Base-by-base conservation (phyloP, 805 yeast species). In the Cyberlindnera maritima region DNA sequence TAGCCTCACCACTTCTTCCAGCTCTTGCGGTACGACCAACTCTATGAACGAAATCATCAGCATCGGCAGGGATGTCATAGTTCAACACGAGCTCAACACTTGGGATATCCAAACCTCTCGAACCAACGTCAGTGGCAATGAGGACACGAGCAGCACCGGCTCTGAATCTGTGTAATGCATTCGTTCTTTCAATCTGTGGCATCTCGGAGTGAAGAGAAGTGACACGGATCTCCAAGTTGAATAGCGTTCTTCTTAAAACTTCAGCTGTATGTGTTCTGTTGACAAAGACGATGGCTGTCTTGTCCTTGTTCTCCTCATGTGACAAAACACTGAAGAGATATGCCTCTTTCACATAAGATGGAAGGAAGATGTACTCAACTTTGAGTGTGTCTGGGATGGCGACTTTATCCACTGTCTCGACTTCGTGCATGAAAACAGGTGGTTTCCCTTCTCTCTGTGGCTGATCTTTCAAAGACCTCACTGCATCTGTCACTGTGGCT, bases 1-100 rank as follows among this genome's bases (percentile, higher is more conserved):
- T 71, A 7, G 96, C 78, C 53, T 81, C 88, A 69, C 99, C 99
- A 42, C 71, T 69, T 57, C 96, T 76, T 2, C 98, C 98, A 2
- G 98, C 98, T 77, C 99, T 86, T 10, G 98, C 99, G 12, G 99
- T 92, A 80, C 99, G 88, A 71, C 99, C 99, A 11, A 92, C 96
- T 66, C 99, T 76, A 68, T 94, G 99, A 44, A 94, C 90, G 59
- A 88, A 94, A 53, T 94, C 97, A 61, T 94, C 97, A 3, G 98
- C 88, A 61, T 94, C 97, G 0, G 94, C 90, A 5, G 99, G 99
- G 20, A 94, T 80, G 61, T 94, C 98, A 61, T 79, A 94, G 63
- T 94, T 94, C 21, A 94, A 69, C 21, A 94, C 98, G 56, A 94
- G 72, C 61, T 84, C 92, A 3, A 94, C 99, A 9, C 81, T 75